Evolutionary conservation across 441 rosid genomes (phyloP).

Genomic region (Adansonia gregorii): DNA sequence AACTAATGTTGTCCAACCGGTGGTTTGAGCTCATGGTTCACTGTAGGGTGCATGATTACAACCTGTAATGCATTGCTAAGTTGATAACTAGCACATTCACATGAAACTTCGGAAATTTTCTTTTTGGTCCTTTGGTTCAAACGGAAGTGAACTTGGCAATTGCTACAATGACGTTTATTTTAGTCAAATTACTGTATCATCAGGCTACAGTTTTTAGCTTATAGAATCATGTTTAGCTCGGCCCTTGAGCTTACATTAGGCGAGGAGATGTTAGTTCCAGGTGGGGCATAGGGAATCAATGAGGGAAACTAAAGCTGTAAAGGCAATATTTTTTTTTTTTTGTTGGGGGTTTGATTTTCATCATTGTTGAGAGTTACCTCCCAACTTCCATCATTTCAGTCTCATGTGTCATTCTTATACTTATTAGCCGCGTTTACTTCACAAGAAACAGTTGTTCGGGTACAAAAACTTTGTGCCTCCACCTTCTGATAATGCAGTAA

Average conservation of each 20-base stretch:
- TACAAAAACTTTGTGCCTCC: neutral
- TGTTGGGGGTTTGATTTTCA: neutral
- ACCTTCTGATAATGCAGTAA: neutral
- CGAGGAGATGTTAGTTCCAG: neutral
- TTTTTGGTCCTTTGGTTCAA: neutral
- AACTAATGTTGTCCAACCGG: slow-evolving; percentile 10
- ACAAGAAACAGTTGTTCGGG: neutral
- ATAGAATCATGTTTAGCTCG: neutral
- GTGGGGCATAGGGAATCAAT: neutral
- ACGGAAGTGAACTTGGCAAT: neutral
- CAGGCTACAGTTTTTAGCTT: neutral
- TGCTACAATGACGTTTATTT: neutral
- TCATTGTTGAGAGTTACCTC: neutral
- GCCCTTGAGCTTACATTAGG: neutral
- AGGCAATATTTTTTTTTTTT: neutral
- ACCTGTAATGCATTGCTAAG: neutral
- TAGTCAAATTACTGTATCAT: neutral
- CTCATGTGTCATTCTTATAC: neutral
- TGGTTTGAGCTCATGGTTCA: slow-evolving; percentile 25
- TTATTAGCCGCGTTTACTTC: neutral
- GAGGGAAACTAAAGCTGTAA: neutral
- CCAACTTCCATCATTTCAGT: neutral
- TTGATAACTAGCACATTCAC: slow-evolving; percentile 25
- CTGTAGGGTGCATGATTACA: slow-evolving; percentile 23
- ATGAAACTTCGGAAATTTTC: neutral